Base-by-base conservation (phyloP, 2,329 filamentous ascomycete species). In the Didymella exigua region DNA sequence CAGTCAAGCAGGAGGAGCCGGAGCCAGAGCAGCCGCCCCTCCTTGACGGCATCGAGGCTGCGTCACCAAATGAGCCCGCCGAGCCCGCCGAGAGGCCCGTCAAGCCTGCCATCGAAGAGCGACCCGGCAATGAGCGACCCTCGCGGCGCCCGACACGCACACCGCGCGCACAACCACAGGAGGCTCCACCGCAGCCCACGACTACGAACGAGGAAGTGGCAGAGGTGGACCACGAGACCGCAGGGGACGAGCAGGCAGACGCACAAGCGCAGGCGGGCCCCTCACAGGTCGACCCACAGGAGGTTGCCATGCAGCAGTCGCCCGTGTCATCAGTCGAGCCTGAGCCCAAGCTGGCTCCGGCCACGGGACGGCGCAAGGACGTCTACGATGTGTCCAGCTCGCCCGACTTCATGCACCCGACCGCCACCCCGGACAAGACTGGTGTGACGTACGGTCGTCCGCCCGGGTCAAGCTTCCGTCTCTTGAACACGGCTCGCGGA, bases 1-100 rank as follows among this genome's bases (percentile, higher is more conserved):
- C 11, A 0, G 18, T 71, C 31, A 73, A 73, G 51, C 54, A 60
- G 14, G 69, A 73, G 44, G 71, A 63, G 10, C 66, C 69, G 18
- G 63, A 67, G 43, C 57, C 61, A 5, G 62, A 61, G 4, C 7
- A 48, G 9, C 42, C 41, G 6, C 46, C 54, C 11, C 18, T 44
- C 14, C 60, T 29, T 8, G 21, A 41, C 10, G 45, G 58, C 41
- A 51, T 47, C 26, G 55, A 56, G 19, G 40, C 47, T 24, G 54
- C 54, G 10, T 51, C 42, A 10, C 30, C 27, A 16, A 23, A 24
- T 11, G 37, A 18, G 27, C 5, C 19, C 9, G 57, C 57, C 47
- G 34, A 38, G 29, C 61, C 19, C 9, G 57, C 57, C 47, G 34
- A 38, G 29, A 61, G 55, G 26, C 57, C 55, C 2, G 9, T 46